Base-by-base conservation (phyloP, 129 eudicot species). In the Chrysanthemum seticuspe region DNA sequence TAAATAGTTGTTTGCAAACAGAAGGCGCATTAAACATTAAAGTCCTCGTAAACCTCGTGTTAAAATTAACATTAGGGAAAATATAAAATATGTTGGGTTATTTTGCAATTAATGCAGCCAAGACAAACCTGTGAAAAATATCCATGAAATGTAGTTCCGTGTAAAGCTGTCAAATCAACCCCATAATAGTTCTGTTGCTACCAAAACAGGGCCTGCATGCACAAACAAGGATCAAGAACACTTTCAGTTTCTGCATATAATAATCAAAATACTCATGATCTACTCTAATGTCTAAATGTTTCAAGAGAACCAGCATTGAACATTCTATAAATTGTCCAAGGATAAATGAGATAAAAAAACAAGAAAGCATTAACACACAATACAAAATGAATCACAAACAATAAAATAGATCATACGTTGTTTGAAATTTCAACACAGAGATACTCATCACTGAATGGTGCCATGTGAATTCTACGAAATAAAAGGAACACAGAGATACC, bases 101-200 rank as follows among this genome's bases (percentile, higher is more conserved):
- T 36, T 36, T 5, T 0, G 44, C 1, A 36, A 36, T 36, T 0
- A 0, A 73, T 19, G 79, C 8, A 55, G 56, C 50, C 55, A 78
- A 63, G 12, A 76, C 72, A 10, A 67, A 94, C 98, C 97, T 90
- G 99, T 16, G 97, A 85, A 82, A 94, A 90, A 78, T 94, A 90
- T 86, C 97, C 98, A 68, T 87, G 87, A 70, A 81, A 90, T 62
- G 98, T 93, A 34, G 93, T 76, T 67, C 91, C 97, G 73, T 94
- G 96, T 80, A 94, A 84, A 25, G 98, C 86, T 68, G 96, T 90
- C 85, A 94, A 81, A 85, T 94, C 86, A 71, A 94, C 97, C 68
- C 97, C 97, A 56, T 80, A 94, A 83, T 88, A 94, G 68, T 90
- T 90, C 52, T 86, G 93, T 63, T 94, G 98, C 85, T 94, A 97